Evolutionary conservation across 345 rosid genomes (phyloP).

Genomic region (Salix udensis): DNA sequence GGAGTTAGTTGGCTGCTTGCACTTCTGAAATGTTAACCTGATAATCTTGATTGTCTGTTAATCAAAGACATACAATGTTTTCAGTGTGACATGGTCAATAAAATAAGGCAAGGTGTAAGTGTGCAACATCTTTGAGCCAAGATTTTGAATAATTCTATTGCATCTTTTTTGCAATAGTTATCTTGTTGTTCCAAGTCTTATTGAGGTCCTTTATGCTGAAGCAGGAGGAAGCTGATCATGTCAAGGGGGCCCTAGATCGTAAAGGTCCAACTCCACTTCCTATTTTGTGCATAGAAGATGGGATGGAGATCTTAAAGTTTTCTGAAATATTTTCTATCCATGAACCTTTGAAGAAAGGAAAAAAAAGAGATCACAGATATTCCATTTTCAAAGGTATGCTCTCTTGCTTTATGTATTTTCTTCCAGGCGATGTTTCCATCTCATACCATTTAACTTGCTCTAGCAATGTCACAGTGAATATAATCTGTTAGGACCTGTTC

Average conservation of each 20-base stretch:
- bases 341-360: constrained; percentile 59
- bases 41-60: neutral
- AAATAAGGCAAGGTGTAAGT: neutral
- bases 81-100: neutral
- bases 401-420: constrained; percentile 11
- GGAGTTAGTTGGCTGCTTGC: neutral
- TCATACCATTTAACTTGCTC: neutral
- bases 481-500: neutral
- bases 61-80: neutral
- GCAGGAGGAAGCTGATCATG: constrained; percentile 28
- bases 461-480: neutral
- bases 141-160: neutral
- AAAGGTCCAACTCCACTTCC: constrained; percentile 61
- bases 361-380: constrained; percentile 60
- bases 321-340: constrained; percentile 96
- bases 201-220: neutral
- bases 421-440: neutral
- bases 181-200: neutral
- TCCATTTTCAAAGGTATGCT: constrained; percentile 55
- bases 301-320: constrained; percentile 72
- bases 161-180: neutral
- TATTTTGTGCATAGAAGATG: constrained; percentile 79
- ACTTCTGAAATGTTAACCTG: neutral
- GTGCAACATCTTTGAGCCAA: neutral
- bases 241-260: constrained; percentile 41